phyloP scores from a whole-genome alignment of 2,329 filamentous ascomycete species.

The Aspergillus quadrilineatus region DNA sequence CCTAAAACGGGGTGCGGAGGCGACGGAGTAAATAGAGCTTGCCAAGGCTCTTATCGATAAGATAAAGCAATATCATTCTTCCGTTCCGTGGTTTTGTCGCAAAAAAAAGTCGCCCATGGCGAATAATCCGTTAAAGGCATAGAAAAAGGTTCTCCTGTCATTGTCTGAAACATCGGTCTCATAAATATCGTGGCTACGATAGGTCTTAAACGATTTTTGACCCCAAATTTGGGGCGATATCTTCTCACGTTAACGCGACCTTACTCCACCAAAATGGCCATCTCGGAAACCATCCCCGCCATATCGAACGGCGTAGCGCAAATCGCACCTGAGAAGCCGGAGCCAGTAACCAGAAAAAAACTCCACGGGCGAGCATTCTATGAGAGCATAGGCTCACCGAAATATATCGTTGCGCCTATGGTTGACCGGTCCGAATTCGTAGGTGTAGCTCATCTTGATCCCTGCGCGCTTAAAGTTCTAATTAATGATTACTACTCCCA shows the following conservation, averaged over 20 bases:
- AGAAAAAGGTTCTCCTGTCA: background rate
- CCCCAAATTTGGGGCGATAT: constrained; percentile 30
- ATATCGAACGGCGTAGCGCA: constrained; percentile 21
- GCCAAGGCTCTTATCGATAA: constrained; percentile 17
- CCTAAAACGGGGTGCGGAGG: background rate
- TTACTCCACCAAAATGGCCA: constrained; percentile 28
- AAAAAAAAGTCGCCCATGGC: constrained; percentile 23
- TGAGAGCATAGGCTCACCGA: constrained; percentile 88
- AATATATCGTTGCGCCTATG: constrained; percentile 91
- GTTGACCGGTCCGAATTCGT: constrained; percentile 98
- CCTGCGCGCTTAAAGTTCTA: background rate
- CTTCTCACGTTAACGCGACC: constrained; percentile 11
- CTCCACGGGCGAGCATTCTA: constrained; percentile 87
- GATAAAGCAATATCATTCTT: constrained; percentile 29
- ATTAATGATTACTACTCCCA: constrained; percentile 39
- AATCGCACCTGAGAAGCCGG: constrained; percentile 20
- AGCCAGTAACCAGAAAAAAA: constrained; percentile 49
- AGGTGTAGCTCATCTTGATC: constrained; percentile 36
- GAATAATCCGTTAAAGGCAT: background rate
- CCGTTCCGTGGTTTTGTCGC: constrained; percentile 24
- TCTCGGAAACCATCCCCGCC: constrained; percentile 21
- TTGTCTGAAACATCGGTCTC: background rate
- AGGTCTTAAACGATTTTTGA: constrained; percentile 27
- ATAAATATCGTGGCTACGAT: constrained; percentile 26
- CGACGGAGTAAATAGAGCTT: background rate